A percentile compares a stretch with the other conserved stretches of the same genome.
Conservation (phyloP, 352 stramenopile species). For the Pythium phragmitis region DNA sequence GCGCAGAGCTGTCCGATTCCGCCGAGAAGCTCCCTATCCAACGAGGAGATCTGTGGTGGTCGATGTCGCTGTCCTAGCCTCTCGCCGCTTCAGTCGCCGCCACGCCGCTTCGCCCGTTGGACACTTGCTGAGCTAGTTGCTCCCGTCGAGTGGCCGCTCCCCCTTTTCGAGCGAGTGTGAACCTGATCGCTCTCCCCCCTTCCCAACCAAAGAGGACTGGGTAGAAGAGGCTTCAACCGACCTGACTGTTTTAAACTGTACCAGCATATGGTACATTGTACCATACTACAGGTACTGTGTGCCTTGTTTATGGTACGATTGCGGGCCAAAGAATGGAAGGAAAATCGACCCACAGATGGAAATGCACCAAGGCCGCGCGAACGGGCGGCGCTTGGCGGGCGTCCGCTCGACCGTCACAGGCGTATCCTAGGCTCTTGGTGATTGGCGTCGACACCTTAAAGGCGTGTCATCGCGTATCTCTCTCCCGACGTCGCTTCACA, state of each 20-base stretch:
- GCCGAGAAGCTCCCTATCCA: not conserved
- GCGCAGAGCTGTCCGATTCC: not conserved
- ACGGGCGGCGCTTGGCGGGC: not conserved
- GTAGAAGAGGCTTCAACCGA: slow-evolving; percentile 21
- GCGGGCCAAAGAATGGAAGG: not conserved
- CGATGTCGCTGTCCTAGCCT: not conserved
- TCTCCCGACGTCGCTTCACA: not conserved
- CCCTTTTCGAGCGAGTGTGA: slow-evolving; percentile 1
- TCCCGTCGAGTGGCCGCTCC: slow-evolving; percentile 13
- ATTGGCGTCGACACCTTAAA: not conserved
- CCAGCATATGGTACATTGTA: slow-evolving; percentile 9
- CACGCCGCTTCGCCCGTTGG: not conserved
- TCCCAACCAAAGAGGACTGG: slow-evolving; percentile 20
- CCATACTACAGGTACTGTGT: slow-evolving; percentile 6
- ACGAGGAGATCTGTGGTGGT: not conserved
- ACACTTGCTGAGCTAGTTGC: not conserved
- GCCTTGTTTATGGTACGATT: not conserved
- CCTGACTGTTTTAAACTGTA: slow-evolving; percentile 26
- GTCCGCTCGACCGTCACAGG: not conserved
- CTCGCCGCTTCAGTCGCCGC: not conserved
- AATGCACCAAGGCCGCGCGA: not conserved
- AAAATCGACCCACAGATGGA: not conserved
- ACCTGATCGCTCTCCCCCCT: slow-evolving; percentile 5
- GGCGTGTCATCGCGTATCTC: not conserved
- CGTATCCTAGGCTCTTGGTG: not conserved